Base-by-base conservation (phyloP, 106 monocot genomes). In the Dendrobium officinale region DNA sequence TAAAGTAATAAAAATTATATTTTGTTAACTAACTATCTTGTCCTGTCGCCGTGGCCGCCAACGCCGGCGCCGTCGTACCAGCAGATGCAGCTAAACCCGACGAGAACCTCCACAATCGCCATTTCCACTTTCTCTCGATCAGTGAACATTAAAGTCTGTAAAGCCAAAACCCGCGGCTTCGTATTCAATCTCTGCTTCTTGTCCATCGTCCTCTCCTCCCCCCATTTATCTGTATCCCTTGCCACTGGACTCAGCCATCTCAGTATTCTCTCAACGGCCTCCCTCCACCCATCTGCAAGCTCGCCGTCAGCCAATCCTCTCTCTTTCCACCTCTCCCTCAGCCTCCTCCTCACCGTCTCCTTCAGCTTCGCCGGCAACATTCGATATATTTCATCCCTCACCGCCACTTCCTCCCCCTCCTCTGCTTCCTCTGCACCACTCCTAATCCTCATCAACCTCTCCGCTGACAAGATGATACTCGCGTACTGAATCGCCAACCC, bases 121-220 rank as follows among this genome's bases (percentile, higher is more conserved):
- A 93, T 88, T 85, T 93, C 92, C 19, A 89, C 85, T 85, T 93
- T 95, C 79, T 87, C 95, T 81, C 48, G 77, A 73, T 91, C 89
- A 2, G 97, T 80, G 59, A 94, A 84, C n/a, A 87, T 85, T 61
- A 97, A 81, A 42, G 97, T 97, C 82, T 97, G 94, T 44, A 89
- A 41, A 81, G 84, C 37, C n/a, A 88, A 61, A 22, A 78, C 86
- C 79, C 85, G 78, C 16, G 90, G 75, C 31, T 40, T n/a, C 1
- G 77, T 41, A 24, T 82, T 78, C 70, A 88, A 86, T 42, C 90
- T 72, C 79, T 55, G 75, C 73, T 75, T n/a, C 67, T 84, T 49
- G 67, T 92, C 89, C 90, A 92, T 84, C 77, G 49, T 88, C 72
- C 89, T 70, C 81, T 92, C 92, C 31, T 81, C 79, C 31, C 86